These are phyloP conservation scores for Ogataea kodamae DNA, from an alignment of 805 yeast species.

Conservation along the genomic window DNA sequence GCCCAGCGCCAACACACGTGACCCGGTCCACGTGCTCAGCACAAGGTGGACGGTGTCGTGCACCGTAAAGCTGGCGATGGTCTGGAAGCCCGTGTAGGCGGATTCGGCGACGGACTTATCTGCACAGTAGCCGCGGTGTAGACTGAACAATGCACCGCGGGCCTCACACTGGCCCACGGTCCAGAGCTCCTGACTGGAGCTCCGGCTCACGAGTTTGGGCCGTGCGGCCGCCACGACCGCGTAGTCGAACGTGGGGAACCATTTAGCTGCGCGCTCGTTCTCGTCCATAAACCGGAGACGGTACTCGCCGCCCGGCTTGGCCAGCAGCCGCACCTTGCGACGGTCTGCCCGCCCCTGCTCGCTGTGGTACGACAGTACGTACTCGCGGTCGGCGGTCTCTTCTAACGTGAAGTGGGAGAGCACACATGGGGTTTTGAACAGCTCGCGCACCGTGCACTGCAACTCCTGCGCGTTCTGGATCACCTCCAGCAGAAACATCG, in stretches of 20 bases:
- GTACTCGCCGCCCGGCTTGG: conserved; percentile 12
- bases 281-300: conserved; percentile 22
- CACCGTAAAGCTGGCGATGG: conserved; percentile 14
- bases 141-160: conserved; percentile 25
- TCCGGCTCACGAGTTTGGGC: conserved; percentile 18
- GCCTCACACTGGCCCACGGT: conserved; percentile 25
- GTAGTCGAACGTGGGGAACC: conserved; percentile 30
- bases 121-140: conserved; percentile 26
- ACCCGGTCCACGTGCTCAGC: conserved; percentile 13
- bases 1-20: conserved; percentile 13
- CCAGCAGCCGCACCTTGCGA: conserved; percentile 17
- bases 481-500: conserved; percentile 29
- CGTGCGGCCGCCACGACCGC: conserved; percentile 17
- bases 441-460: conserved; percentile 15
- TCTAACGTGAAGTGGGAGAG: conserved; percentile 27
- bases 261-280: conserved; percentile 17
- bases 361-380: conserved; percentile 23
- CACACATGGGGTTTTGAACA: conserved; percentile 23
- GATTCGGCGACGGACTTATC: conserved; percentile 17
- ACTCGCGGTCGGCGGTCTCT: conserved; percentile 12
- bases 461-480: conserved; percentile 19
- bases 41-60: conserved; percentile 10
- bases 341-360: conserved; percentile 27
- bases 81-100: conserved; percentile 14
- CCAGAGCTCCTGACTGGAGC: conserved; percentile 31